Conservation (phyloP, 495 filamentous ascomycete genomes). For the Xylaria sp. region DNA sequence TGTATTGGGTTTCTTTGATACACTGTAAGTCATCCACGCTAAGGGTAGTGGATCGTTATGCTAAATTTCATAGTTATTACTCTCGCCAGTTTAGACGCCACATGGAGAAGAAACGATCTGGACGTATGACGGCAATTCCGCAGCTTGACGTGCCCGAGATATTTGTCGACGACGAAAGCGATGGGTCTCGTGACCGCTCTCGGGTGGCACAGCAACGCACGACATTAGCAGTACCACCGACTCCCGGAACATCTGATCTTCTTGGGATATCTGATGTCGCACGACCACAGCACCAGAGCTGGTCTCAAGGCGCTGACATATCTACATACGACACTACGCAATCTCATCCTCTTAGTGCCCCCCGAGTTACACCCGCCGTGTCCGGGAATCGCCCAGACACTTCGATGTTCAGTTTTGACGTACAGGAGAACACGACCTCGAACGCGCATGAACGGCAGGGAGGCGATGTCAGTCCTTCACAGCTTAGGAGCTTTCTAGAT, state of each 20-base stretch:
- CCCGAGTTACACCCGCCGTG: conserved; percentile 38
- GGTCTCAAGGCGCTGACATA: conserved; percentile 49
- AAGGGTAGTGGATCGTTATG: neutral
- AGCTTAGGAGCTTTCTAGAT: conserved; percentile 81
- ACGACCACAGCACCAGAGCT: conserved; percentile 47
- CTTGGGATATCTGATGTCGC: conserved; percentile 47
- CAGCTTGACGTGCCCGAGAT: conserved; percentile 91
- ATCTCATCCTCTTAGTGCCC: conserved; percentile 51
- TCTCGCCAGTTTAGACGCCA: conserved; percentile 78
- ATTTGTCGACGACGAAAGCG: conserved; percentile 73
- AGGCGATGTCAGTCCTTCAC: conserved; percentile 76
- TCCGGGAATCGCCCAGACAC: conserved; percentile 41
- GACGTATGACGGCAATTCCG: conserved; percentile 77
- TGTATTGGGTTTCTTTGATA: conserved; percentile 95
- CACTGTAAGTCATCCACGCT: conserved; percentile 60
- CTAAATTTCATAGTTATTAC: conserved; percentile 65
- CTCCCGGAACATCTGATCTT: conserved; percentile 35
- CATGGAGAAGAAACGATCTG: conserved; percentile 69
- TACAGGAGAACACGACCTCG: conserved; percentile 37
- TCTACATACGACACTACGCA: conserved; percentile 52
- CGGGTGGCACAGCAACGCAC: conserved; percentile 35
- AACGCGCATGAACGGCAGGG: conserved; percentile 60
- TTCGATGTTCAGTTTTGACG: conserved; percentile 55
- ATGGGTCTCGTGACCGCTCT: conserved; percentile 30
- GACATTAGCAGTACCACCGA: conserved; percentile 34